A percentile compares a stretch with the other conserved stretches of the same genome.
phyloP scores from a whole-genome alignment of 1,139 yeast genomes.

The Kodamaea alishanica region DNA sequence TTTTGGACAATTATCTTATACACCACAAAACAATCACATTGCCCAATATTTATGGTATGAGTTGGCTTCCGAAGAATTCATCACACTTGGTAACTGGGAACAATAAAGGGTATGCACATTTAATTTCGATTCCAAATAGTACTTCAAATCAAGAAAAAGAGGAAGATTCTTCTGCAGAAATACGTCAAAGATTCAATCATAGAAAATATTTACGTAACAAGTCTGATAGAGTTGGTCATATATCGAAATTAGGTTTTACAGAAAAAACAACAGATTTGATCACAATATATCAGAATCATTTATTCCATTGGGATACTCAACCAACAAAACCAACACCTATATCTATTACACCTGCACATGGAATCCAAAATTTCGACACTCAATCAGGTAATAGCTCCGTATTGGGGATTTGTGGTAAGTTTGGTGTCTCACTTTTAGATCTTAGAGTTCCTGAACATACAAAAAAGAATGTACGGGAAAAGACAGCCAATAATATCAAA shows the following conservation, averaged over 20 bases:
- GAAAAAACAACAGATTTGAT: constrained; percentile 28
- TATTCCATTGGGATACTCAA: constrained; percentile 71
- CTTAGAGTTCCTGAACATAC: constrained; percentile 31
- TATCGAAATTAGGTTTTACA: constrained; percentile 28
- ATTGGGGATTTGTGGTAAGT: constrained; percentile 61
- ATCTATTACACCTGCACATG: constrained; percentile 49
- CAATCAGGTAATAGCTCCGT: constrained; percentile 31
- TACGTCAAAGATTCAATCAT: constrained; percentile 72
- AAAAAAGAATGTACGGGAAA: neutral
- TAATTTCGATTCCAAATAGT: constrained; percentile 55
- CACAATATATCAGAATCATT: constrained; percentile 57
- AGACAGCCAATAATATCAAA: constrained; percentile 38
- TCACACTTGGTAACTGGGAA: constrained; percentile 62
- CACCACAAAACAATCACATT: constrained; percentile 74
- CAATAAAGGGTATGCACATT: constrained; percentile 62
- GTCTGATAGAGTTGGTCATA: constrained; percentile 17
- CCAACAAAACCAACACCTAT: constrained; percentile 42
- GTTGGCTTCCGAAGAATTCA: constrained; percentile 52
- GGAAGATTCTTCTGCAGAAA: constrained; percentile 57
- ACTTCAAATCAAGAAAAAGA: constrained; percentile 18
- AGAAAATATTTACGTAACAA: constrained; percentile 49
- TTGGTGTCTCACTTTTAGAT: constrained; percentile 71
- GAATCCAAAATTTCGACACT: constrained; percentile 51
- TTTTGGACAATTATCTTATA: constrained; percentile 45
- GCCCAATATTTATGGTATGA: constrained; percentile 62